Evolutionary conservation across 306 rosid species (phyloP).

Genomic region (Oemleria cerasiformis): DNA sequence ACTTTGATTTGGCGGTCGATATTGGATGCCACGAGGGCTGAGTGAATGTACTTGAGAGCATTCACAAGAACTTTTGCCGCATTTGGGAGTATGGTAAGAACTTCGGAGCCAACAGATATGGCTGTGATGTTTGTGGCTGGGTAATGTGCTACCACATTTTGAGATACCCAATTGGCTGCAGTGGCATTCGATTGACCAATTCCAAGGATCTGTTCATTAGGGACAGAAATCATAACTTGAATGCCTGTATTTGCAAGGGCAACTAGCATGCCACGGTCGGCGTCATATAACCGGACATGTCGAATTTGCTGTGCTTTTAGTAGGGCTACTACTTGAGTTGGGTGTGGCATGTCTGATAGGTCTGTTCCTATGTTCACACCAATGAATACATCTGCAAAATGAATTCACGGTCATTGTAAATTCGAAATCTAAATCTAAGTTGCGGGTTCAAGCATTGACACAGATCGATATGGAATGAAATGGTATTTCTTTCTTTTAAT

Average conservation of each 20-base stretch:
- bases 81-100: conserved; percentile 62
- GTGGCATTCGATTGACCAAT: conserved; percentile 78
- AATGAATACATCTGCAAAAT: conserved; percentile 55
- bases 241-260: conserved; percentile 76
- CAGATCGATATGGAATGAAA: no score
- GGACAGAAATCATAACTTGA: conserved; percentile 67
- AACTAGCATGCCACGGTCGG: conserved; percentile 71
- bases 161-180: conserved; percentile 82
- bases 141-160: conserved; percentile 74
- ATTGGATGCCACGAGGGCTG: conserved; percentile 74
- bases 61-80: conserved; percentile 66
- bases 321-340: conserved; percentile 78
- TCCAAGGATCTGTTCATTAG: conserved; percentile 73
- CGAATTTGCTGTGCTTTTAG: conserved; percentile 74
- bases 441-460: background rate
- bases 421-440: background rate
- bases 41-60: conserved; percentile 70
- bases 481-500: no score
- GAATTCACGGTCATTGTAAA: conserved; percentile 22
- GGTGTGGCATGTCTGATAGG: conserved; percentile 82
- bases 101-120: conserved; percentile 82
- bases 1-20: conserved; percentile 73
- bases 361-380: conserved; percentile 88
- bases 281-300: conserved; percentile 59
- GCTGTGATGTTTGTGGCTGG: conserved; percentile 83